Conservation (phyloP, 352 stramenopile genomes). For the Halophytophthora polymorphica region DNA sequence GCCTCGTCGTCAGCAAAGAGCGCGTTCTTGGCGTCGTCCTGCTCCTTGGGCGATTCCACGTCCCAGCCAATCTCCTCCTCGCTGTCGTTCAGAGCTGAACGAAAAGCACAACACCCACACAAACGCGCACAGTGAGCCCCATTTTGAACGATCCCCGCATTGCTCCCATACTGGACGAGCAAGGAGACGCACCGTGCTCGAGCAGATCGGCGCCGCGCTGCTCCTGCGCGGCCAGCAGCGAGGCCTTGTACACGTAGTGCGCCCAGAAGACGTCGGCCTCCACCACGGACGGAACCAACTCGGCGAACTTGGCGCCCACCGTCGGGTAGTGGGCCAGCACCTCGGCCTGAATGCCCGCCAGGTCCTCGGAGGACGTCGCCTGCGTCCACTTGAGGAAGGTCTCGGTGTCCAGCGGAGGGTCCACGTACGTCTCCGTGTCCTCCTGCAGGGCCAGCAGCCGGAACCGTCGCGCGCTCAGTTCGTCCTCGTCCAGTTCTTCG, state of each 20-base stretch:
- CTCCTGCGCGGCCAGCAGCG: constrained; percentile 62
- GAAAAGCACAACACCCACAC: constrained; percentile 7
- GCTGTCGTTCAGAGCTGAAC: constrained; percentile 47
- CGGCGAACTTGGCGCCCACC: constrained; percentile 47
- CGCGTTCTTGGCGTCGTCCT: constrained; percentile 30
- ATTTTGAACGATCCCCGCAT: no score
- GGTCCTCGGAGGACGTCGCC: constrained; percentile 26
- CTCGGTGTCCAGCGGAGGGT: constrained; percentile 49
- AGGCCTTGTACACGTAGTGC: constrained; percentile 78
- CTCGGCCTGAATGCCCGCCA: constrained; percentile 42
- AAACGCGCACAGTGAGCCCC: background rate
- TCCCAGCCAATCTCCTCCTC: constrained; percentile 75
- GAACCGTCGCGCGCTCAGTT: constrained; percentile 50
- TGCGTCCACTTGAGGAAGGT: constrained; percentile 67
- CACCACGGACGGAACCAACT: constrained; percentile 55
- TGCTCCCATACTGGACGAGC: no score
- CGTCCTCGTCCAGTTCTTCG: constrained; percentile 28
- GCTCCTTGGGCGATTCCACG: constrained; percentile 49
- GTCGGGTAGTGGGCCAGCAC: constrained; percentile 66
- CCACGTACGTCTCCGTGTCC: constrained; percentile 59
- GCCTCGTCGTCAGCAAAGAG: constrained; percentile 47
- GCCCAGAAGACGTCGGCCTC: constrained; percentile 56
- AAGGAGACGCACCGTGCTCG: constrained; percentile 55
- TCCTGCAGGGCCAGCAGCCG: constrained; percentile 60
- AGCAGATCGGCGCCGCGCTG: constrained; percentile 58